A percentile compares a stretch with the other conserved stretches of the same genome.
Conservation (phyloP, 805 yeast species). For the Saccharomycopsis fermentans region DNA sequence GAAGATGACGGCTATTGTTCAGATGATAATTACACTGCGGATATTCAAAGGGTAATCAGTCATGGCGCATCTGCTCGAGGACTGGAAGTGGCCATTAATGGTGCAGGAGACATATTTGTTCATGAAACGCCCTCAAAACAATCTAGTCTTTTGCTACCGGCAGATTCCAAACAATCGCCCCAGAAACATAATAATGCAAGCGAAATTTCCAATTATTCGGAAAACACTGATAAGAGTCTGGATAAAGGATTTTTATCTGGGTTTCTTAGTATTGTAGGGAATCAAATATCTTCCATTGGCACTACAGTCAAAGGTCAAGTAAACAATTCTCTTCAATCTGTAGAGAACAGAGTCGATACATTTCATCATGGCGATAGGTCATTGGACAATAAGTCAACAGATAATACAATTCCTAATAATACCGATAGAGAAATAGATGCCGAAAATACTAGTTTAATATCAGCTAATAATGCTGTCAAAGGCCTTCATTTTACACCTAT, state of each 20-base stretch:
- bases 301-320: not conserved
- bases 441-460: not conserved
- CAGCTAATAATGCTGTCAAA: not conserved
- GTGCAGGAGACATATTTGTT: not conserved
- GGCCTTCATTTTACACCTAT: not conserved
- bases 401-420: too few species aligned
- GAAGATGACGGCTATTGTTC: not conserved
- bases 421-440: not conserved
- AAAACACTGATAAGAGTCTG: not conserved
- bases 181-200: not conserved
- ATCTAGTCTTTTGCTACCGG: not conserved
- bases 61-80: not conserved
- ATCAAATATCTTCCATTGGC: conserved; percentile 12
- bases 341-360: not conserved
- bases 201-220: not conserved
- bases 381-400: too few species aligned
- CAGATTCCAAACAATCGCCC: not conserved
- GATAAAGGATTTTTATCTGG: conserved; percentile 15
- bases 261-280: conserved; percentile 13
- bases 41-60: not conserved
- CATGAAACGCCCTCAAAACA: not conserved
- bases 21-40: not conserved
- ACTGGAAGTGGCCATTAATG: not conserved
- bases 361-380: not conserved
- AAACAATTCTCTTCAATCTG: not conserved